phyloP scores from a whole-genome alignment of 1,284 basidiomycete species.

The Cryptococcus sp. region DNA sequence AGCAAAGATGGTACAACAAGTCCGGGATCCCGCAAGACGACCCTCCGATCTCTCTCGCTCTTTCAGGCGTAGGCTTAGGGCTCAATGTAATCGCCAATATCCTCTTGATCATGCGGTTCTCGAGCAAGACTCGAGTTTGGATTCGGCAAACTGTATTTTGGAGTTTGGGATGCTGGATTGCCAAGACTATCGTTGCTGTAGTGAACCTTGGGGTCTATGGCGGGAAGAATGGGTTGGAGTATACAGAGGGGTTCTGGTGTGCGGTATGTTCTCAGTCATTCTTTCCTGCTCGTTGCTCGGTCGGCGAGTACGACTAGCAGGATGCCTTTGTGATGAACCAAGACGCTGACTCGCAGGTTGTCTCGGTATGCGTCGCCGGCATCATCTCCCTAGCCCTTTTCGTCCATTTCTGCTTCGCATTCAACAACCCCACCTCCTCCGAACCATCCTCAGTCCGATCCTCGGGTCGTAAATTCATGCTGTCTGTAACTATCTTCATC shows the following conservation, averaged over 20 bases:
- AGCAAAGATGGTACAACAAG: conserved; percentile 46
- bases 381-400: conserved; percentile 45
- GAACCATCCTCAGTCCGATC: conserved; percentile 34
- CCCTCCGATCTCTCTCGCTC: conserved; percentile 36
- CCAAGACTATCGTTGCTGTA: conserved; percentile 46
- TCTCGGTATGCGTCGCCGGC: conserved; percentile 43
- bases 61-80: conserved; percentile 47
- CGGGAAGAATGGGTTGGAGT: conserved; percentile 37
- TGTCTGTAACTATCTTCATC: conserved; percentile 47
- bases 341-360: conserved; percentile 17
- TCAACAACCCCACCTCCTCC: conserved; percentile 17
- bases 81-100: conserved; percentile 50
- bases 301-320: neutral
- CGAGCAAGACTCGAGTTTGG: conserved; percentile 24
- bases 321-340: neutral
- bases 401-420: conserved; percentile 44
- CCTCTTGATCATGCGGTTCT: conserved; percentile 49
- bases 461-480: conserved; percentile 48
- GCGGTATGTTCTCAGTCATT: conserved; percentile 26
- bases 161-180: conserved; percentile 48
- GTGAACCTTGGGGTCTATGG: conserved; percentile 47
- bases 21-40: conserved; percentile 34
- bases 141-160: conserved; percentile 31
- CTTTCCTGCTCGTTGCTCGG: too few species aligned
- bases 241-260: conserved; percentile 49